These are phyloP conservation scores for Neonectria hederae DNA, from an alignment of 2,329 filamentous ascomycete species.

Conservation along the genomic window DNA sequence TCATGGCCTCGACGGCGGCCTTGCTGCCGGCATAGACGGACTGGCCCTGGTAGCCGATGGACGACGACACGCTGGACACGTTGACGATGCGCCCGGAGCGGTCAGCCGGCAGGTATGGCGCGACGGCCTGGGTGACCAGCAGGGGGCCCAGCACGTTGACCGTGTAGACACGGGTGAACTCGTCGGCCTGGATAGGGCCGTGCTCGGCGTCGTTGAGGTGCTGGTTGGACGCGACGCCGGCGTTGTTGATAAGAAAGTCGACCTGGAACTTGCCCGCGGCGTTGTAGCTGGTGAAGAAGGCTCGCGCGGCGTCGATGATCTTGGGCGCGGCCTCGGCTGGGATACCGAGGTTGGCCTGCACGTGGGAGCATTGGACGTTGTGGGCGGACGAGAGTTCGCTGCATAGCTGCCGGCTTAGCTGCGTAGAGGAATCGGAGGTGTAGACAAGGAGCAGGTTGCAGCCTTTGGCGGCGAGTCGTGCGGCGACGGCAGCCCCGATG, in stretches of 20 bases:
- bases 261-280: slow-evolving; percentile 53
- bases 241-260: slow-evolving; percentile 90
- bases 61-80: slow-evolving; percentile 64
- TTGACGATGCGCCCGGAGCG: slow-evolving; percentile 68
- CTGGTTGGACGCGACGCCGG: slow-evolving; percentile 75
- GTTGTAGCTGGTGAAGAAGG: slow-evolving; percentile 41
- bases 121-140: slow-evolving; percentile 77
- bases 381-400: slow-evolving; percentile 56
- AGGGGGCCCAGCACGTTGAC: slow-evolving; percentile 86
- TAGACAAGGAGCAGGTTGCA: slow-evolving; percentile 68
- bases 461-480: slow-evolving; percentile 68
- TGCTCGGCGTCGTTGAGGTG: slow-evolving; percentile 63
- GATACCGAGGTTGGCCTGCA: slow-evolving; percentile 45
- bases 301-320: slow-evolving; percentile 44
- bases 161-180: slow-evolving; percentile 78
- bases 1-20: slow-evolving; percentile 68
- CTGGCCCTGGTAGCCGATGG: slow-evolving; percentile 63
- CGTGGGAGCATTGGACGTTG: slow-evolving; percentile 43
- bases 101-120: slow-evolving; percentile 75
- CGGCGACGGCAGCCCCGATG: slow-evolving; percentile 68
- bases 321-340: slow-evolving; percentile 38
- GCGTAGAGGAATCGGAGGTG: slow-evolving; percentile 63
- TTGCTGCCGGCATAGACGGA: slow-evolving; percentile 67
- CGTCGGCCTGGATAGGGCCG: slow-evolving; percentile 62
- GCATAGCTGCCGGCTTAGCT: slow-evolving; percentile 58